Evolutionary conservation across 129 eudicot genomes (phyloP).

Genomic region (Cynara cardunculus): DNA sequence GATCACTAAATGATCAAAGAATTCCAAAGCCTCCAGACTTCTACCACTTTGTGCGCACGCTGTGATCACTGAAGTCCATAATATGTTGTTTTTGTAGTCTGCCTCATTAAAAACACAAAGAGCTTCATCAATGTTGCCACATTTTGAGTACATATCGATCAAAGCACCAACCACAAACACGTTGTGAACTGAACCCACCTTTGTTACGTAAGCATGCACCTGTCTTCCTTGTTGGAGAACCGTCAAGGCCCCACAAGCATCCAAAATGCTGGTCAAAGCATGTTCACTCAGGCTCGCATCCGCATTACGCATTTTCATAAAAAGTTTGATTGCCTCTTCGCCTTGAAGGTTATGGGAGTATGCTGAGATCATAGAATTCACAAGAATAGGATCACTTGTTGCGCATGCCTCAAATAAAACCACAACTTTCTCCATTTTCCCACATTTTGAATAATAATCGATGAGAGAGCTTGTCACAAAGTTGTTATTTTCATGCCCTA

Average conservation of each 20-base stretch:
- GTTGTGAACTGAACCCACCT: constrained; percentile 39
- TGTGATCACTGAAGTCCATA: constrained; percentile 46
- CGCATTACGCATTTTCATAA: constrained; percentile 17
- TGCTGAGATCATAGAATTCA: constrained; percentile 39
- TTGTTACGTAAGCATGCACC: constrained; percentile 35
- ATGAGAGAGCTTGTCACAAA: constrained; percentile 41
- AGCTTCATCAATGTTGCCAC: constrained; percentile 44
- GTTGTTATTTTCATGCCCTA: constrained; percentile 25
- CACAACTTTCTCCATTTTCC: constrained; percentile 29
- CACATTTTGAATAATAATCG: constrained; percentile 48
- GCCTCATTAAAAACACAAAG: constrained; percentile 28
- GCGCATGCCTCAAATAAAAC: constrained; percentile 22
- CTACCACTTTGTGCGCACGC: constrained; percentile 46
- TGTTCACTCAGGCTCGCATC: constrained; percentile 28
- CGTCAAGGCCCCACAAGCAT: constrained; percentile 45
- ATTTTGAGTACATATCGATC: constrained; percentile 50
- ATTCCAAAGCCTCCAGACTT: constrained; percentile 35
- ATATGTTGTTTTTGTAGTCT: constrained; percentile 27
- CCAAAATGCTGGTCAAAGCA: constrained; percentile 41
- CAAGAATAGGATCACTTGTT: constrained; percentile 16
- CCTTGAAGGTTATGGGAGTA: constrained; percentile 29
- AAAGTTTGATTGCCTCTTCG: constrained; percentile 34
- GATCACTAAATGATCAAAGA: constrained; percentile 30
- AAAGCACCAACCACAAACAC: constrained; percentile 39
- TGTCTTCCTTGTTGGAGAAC: constrained; percentile 41